Conservation (phyloP, 768 basidiomycete genomes). For the Butyriboletus loyo region DNA sequence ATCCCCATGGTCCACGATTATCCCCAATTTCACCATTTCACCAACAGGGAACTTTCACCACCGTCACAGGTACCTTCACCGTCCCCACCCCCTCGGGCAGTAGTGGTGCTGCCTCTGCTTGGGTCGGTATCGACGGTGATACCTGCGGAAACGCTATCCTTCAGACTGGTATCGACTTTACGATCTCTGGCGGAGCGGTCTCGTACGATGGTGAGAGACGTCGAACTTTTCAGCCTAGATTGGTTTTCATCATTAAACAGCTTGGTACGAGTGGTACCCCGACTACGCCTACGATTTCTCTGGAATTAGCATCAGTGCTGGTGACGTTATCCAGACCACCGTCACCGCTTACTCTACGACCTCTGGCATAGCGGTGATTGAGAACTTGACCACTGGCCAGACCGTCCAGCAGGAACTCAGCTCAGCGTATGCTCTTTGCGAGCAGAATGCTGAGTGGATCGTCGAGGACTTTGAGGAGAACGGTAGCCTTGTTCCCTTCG, state of each 20-base stretch:
- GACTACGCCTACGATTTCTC: slow-evolving; percentile 14
- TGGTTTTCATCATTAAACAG: slow-evolving; percentile 5
- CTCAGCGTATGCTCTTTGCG: slow-evolving; percentile 17
- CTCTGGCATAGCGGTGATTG: slow-evolving; percentile 15
- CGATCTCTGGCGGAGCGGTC: neutral
- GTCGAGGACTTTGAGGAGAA: slow-evolving; percentile 18
- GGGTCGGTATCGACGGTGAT: slow-evolving; percentile 26
- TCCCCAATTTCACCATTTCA: neutral
- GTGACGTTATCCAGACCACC: slow-evolving; percentile 16
- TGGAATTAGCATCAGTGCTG: slow-evolving; percentile 11
- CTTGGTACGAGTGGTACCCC: slow-evolving; percentile 25
- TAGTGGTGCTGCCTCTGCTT: slow-evolving; percentile 14
- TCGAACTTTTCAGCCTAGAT: neutral
- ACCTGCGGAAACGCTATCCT: slow-evolving; percentile 12
- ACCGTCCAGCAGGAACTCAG: slow-evolving; percentile 1
- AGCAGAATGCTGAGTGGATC: slow-evolving; percentile 22
- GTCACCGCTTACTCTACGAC: slow-evolving; percentile 17
- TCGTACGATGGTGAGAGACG: slow-evolving; percentile 14
- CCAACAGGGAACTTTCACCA: slow-evolving; percentile 20
- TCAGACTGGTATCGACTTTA: slow-evolving; percentile 20
- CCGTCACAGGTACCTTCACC: slow-evolving; percentile 18
- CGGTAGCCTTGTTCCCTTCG: slow-evolving; percentile 4
- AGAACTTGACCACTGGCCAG: slow-evolving; percentile 18
- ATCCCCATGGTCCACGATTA: neutral
- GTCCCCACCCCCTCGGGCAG: slow-evolving; percentile 14